Base-by-base conservation (phyloP, 2,329 filamentous ascomycete species). In the Trichoderma koningii region DNA sequence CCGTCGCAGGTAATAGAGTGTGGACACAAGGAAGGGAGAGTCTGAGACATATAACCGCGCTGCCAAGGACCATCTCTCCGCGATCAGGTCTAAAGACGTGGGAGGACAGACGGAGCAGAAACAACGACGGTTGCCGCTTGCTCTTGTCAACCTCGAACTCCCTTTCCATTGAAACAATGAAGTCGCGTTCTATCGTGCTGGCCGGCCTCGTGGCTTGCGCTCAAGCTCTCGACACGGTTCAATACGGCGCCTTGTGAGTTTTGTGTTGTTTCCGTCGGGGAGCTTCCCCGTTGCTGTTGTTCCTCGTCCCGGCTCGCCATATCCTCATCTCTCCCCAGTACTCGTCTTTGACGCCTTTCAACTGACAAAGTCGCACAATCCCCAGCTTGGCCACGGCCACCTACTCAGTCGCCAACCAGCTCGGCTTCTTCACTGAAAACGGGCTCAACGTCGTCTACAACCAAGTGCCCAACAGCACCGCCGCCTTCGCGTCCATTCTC, bases 211-310 rank as follows among this genome's bases (percentile, higher is more conserved):
- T 34, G 48, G 48, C 38, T n/a, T 52, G 45, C 28, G 42, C 47
- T 19, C 59, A 53, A 28, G 59, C 59, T 7, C 21, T 62, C 38
- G 59, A 62, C 26, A 53, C 48, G 12, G 23, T 62, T n/a, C 59
- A 62, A 45, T 62, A 62, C 21, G 59, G 48, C 59, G 47, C 59
- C 10, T 62, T 62, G 48, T 62, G 38, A 62, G 59, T 45, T 12
- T 28, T 5, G 3, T 21, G 5, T 50, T 50, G 10, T 12, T 38
- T 56, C 23, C 28, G 42, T 4, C 38, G 7, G n/a, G 17, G 3
- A 21, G 7, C 10, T 12, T 19, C 5, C 23, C 12, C 15, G 26
- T 34, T 14, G 21, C 15, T 4, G 10, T 38, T 10, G 2, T 34
- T 34, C 9, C 30, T 34, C 30, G 30, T 10, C 30, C 28, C 5